phyloP scores from a whole-genome alignment of 2,329 filamentous ascomycete species.

The Neurospora crassa region DNA sequence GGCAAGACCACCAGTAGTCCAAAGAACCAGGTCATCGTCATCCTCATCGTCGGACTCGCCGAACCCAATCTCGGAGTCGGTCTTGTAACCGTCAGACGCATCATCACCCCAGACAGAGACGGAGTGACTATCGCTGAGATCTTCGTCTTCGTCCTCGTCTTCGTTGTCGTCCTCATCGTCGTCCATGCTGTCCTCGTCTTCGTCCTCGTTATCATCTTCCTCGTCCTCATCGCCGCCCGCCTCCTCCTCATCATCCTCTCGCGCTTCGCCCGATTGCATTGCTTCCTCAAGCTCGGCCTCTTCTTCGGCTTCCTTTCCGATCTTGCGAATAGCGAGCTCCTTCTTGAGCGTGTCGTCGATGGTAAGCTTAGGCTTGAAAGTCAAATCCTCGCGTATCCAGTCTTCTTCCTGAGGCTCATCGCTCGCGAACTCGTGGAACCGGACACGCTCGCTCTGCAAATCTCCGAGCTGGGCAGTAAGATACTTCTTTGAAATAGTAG shows the following conservation, averaged over 20 bases:
- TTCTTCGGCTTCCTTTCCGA: conserved; percentile 85
- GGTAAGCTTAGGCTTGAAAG: conserved; percentile 63
- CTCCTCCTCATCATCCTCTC: conserved; percentile 37
- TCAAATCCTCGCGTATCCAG: conserved; percentile 66
- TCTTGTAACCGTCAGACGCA: conserved; percentile 62
- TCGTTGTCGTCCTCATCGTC: conserved; percentile 39
- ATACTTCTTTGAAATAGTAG: conserved; percentile 34
- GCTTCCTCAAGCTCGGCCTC: conserved; percentile 65
- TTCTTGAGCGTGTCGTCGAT: conserved; percentile 83
- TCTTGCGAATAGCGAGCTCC: conserved; percentile 76
- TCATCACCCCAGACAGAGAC: conserved; percentile 47
- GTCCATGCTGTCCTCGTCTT: conserved; percentile 41
- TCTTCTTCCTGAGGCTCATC: conserved; percentile 76
- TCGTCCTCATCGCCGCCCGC: conserved; percentile 40
- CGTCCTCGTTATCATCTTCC: conserved; percentile 40
- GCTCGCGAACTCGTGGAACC: conserved; percentile 87
- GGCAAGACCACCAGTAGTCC: conserved; percentile 36
- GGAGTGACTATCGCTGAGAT: conserved; percentile 35
- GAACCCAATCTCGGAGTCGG: conserved; percentile 59
- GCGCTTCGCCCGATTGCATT: conserved; percentile 41
- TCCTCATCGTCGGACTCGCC: conserved; percentile 60
- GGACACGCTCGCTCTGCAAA: conserved; percentile 45
- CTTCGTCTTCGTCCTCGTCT: conserved; percentile 39
- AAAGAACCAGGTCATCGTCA: conserved; percentile 56
- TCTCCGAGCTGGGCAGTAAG: conserved; percentile 41